These are phyloP conservation scores for Cercospora sp. DNA, from an alignment of 2,329 filamentous ascomycete genomes.

Conservation along the genomic window DNA sequence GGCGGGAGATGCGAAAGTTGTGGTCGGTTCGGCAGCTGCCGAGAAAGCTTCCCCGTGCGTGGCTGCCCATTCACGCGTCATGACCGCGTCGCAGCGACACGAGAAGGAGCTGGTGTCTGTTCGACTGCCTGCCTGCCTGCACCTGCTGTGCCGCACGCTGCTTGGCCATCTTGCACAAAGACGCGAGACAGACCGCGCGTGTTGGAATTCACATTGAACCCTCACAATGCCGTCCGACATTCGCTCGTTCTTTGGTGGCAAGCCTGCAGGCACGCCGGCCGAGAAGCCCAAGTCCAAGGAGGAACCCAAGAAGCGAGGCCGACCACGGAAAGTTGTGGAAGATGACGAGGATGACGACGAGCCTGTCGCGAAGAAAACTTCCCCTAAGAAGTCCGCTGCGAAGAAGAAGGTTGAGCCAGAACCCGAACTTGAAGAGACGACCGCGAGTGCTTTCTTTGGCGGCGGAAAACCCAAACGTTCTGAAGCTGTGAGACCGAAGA, in stretches of 20 bases:
- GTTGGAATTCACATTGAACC: background rate
- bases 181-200: background rate
- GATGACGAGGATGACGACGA: slow-evolving; percentile 69
- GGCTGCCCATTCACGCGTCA: slow-evolving; percentile 11
- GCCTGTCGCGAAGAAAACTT: slow-evolving; percentile 18
- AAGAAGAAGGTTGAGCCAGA: slow-evolving; percentile 43
- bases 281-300: slow-evolving; percentile 30
- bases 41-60: background rate
- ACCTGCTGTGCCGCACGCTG: background rate
- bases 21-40: background rate
- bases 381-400: slow-evolving; percentile 55
- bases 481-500: slow-evolving; percentile 37
- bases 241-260: slow-evolving; percentile 83
- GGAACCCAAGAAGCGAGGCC: slow-evolving; percentile 50
- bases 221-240: slow-evolving; percentile 79
- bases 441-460: slow-evolving; percentile 64
- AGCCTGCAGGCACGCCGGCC: slow-evolving; percentile 59
- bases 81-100: slow-evolving; percentile 6
- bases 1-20: slow-evolving; percentile 1
- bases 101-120: background rate
- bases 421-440: slow-evolving; percentile 52
- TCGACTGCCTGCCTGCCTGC: background rate
- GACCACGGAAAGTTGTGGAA: slow-evolving; percentile 67
- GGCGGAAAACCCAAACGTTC: slow-evolving; percentile 56
- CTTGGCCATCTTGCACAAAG: background rate